Evolutionary conservation across 2,329 filamentous ascomycete genomes (phyloP).

Genomic region (Cytospora paraplurivora): DNA sequence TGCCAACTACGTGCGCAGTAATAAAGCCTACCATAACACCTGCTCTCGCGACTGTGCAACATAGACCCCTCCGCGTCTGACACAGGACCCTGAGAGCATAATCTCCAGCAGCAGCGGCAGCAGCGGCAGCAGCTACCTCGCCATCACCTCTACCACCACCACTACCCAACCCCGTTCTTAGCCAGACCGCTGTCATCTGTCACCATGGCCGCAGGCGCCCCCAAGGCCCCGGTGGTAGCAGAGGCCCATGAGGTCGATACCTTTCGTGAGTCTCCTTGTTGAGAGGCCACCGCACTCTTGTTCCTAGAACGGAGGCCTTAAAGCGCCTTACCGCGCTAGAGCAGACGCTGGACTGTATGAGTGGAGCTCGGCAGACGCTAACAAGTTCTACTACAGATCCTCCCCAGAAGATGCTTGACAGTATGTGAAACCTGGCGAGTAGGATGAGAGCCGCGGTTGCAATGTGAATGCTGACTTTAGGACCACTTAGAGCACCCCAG

Average conservation of each 20-base stretch:
- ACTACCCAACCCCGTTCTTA: conserved; percentile 14
- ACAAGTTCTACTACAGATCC: conserved; percentile 49
- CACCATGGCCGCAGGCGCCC: conserved; percentile 49
- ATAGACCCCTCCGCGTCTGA: neutral
- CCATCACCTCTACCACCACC: conserved; percentile 9
- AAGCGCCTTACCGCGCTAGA: conserved; percentile 1
- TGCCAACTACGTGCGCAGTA: neutral
- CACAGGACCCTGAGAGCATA: neutral
- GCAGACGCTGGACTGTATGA: neutral
- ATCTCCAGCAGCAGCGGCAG: neutral
- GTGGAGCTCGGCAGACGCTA: conserved; percentile 31
- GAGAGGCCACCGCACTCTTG: neutral
- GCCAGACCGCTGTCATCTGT: conserved; percentile 25
- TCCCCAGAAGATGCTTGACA: conserved; percentile 67
- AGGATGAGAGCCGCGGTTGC: conserved; percentile 28
- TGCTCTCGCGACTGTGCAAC: neutral
- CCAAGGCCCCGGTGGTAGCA: conserved; percentile 62
- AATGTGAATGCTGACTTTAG: conserved; percentile 39
- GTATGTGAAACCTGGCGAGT: conserved; percentile 49
- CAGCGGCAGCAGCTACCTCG: conserved; percentile 23
- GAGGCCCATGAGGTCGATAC: conserved; percentile 80
- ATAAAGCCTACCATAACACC: neutral
- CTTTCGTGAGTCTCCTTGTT: conserved; percentile 54
- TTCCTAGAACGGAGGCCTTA: neutral
- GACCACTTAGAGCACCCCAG: conserved; percentile 63